These are phyloP conservation scores for Pyricularia grisea DNA, from an alignment of 2,329 filamentous ascomycete genomes.

Conservation along the genomic window DNA sequence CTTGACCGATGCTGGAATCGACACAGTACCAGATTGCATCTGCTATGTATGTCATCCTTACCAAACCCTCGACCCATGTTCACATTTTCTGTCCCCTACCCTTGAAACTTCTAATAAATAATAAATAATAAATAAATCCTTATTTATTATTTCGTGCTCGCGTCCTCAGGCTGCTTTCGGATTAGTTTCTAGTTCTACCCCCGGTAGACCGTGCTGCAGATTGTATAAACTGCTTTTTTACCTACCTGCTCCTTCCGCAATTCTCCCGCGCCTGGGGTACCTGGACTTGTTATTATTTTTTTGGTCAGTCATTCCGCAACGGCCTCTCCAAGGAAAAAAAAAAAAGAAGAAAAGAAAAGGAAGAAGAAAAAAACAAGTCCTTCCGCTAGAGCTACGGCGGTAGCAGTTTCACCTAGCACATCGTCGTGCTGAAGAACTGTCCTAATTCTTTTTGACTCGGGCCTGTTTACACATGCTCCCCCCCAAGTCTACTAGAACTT, in stretches of 20 bases:
- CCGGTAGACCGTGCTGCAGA: not conserved
- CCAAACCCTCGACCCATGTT: not conserved
- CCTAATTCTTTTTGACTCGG: conserved; percentile 5
- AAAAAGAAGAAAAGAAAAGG: not conserved
- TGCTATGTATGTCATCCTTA: conserved; percentile 21
- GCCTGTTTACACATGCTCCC: not conserved
- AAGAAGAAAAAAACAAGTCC: not conserved
- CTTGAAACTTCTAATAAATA: not conserved
- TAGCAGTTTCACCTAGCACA: conserved; percentile 4
- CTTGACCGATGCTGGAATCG: not conserved
- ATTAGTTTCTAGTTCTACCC: conserved; percentile 18
- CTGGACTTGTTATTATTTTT: not conserved
- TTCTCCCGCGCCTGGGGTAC: not conserved
- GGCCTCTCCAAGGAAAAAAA: not conserved
- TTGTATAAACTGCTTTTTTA: not conserved
- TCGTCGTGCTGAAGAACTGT: conserved; percentile 4
- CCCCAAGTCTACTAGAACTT: not conserved
- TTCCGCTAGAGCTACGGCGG: not conserved
- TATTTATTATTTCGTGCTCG: conserved; percentile 19
- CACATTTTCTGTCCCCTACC: not conserved
- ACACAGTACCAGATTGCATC: not conserved
- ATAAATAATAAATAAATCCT: not conserved
- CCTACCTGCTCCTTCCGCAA: not conserved
- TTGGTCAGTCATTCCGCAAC: not conserved
- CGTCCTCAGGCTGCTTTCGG: conserved; percentile 27